phyloP scores from a whole-genome alignment of 768 basidiomycete species.

The Gelatoporia subvermispora region DNA sequence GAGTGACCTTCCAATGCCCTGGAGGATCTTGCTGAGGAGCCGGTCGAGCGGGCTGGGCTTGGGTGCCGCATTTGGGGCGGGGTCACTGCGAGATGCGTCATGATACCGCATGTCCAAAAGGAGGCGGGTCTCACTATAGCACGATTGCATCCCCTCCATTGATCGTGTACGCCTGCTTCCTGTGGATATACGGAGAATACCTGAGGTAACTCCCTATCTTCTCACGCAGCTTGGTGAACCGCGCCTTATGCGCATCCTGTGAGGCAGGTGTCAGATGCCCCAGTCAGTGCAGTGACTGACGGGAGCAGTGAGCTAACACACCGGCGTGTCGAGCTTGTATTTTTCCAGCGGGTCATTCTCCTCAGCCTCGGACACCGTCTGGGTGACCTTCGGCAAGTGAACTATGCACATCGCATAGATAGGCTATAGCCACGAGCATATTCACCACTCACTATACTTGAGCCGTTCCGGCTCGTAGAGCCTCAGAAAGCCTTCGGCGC shows the following conservation, averaged over 20 bases:
- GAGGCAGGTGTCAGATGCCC: neutral
- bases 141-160: neutral
- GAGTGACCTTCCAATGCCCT: too few species aligned
- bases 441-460: too few species aligned
- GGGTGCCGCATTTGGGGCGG: neutral
- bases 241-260: constrained; percentile 2
- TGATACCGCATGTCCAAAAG: neutral
- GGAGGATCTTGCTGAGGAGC: too few species aligned
- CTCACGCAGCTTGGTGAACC: constrained; percentile 1
- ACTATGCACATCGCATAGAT: too few species aligned
- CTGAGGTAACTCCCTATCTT: neutral
- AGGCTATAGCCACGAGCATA: too few species aligned
- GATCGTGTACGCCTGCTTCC: neutral
- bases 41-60: neutral
- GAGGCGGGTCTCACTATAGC: neutral
- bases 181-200: neutral
- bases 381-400: neutral
- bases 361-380: neutral
- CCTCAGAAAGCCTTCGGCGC: too few species aligned
- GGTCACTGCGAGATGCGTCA: neutral
- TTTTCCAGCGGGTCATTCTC: neutral
- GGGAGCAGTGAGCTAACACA: neutral
- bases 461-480: too few species aligned
- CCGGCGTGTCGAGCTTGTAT: neutral
- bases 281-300: too few species aligned